phyloP scores from a whole-genome alignment of 768 basidiomycete genomes.

The Tulasnella sp. region DNA sequence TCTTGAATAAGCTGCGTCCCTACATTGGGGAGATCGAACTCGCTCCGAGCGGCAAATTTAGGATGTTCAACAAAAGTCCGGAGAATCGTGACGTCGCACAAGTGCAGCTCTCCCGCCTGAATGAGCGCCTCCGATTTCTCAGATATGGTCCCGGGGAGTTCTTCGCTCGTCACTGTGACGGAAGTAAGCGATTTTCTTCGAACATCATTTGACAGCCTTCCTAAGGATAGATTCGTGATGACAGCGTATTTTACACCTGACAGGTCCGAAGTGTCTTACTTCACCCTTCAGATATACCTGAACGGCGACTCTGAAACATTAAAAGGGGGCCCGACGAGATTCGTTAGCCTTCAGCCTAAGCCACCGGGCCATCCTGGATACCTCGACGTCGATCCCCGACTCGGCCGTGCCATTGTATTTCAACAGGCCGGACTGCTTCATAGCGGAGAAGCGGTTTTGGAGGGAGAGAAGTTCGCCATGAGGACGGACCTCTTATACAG shows the following conservation, averaged over 20 bases:
- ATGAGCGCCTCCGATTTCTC: constrained; percentile 13
- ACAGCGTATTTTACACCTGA: constrained; percentile 5
- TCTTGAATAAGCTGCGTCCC: constrained; percentile 12
- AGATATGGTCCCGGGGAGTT: constrained; percentile 14
- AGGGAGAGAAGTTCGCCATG: constrained; percentile 13
- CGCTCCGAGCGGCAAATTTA: background rate
- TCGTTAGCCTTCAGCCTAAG: background rate
- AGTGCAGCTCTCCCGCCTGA: constrained; percentile 9
- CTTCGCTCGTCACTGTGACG: constrained; percentile 13
- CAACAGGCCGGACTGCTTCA: constrained; percentile 12
- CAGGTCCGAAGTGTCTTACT: constrained; percentile 13
- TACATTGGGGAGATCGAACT: constrained; percentile 7
- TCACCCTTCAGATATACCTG: constrained; percentile 15
- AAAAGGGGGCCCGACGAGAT: constrained; percentile 14
- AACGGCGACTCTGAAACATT: constrained; percentile 10
- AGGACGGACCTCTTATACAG: constrained; percentile 15
- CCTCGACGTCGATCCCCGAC: constrained; percentile 12
- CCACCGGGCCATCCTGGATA: background rate
- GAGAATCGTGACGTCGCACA: background rate
- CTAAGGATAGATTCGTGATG: too few relatives aligned
- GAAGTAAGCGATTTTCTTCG: background rate
- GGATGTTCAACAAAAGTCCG: background rate
- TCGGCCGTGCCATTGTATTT: constrained; percentile 13
- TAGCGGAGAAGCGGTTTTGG: constrained; percentile 10
- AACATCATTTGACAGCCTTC: too few relatives aligned